These are phyloP conservation scores for Phytopythium oedochilum DNA, from an alignment of 352 stramenopile species.

Conservation along the genomic window DNA sequence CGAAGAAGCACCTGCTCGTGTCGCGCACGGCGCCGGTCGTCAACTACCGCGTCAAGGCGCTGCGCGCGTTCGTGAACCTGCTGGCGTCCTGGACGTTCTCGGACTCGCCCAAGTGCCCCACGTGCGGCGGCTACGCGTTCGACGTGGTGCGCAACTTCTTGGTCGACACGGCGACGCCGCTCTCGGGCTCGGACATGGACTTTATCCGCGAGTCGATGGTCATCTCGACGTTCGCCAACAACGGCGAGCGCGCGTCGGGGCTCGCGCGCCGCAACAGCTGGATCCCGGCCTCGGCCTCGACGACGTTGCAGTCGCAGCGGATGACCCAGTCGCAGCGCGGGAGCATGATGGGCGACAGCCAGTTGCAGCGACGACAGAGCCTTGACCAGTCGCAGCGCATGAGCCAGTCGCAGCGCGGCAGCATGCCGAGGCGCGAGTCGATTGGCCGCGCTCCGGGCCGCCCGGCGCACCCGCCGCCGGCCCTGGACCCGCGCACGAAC, in stretches of 20 bases:
- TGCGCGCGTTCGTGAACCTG: constrained; percentile 82
- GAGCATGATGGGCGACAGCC: background rate
- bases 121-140: constrained; percentile 76
- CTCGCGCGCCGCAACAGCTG: constrained; percentile 42
- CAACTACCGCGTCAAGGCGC: constrained; percentile 81
- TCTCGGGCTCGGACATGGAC: constrained; percentile 56
- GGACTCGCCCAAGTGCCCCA: constrained; percentile 78
- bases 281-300: constrained; percentile 37
- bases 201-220: constrained; percentile 63
- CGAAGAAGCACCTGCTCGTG: constrained; percentile 84
- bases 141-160: constrained; percentile 80
- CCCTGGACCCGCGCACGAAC: constrained; percentile 10
- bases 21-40: constrained; percentile 69
- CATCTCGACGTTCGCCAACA: constrained; percentile 47
- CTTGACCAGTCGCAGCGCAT: background rate
- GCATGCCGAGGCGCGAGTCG: background rate
- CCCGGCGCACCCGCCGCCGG: background rate
- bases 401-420: constrained; percentile 3
- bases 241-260: constrained; percentile 18
- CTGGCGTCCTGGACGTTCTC: constrained; percentile 81
- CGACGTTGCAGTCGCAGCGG: constrained; percentile 20
- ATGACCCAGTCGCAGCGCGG: constrained; percentile 2
- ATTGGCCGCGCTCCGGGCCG: background rate
- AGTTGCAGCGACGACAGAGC: constrained; percentile 2
- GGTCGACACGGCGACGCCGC: constrained; percentile 45